phyloP scores from a whole-genome alignment of 805 yeast species.

The Sugiyamaella valdiviana region DNA sequence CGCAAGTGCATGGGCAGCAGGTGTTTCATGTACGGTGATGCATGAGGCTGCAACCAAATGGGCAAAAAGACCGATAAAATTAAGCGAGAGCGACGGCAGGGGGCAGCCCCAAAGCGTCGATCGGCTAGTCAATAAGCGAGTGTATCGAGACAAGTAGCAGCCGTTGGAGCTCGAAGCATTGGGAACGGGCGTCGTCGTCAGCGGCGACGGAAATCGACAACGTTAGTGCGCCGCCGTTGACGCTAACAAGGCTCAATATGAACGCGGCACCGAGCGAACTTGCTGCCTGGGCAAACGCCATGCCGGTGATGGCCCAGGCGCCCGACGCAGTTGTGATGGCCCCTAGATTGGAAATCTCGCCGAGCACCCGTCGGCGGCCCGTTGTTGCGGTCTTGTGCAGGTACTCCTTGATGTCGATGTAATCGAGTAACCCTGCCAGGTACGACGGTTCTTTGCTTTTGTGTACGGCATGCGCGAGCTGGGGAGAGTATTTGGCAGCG shows the following conservation, averaged over 20 bases:
- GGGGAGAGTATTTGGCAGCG: neutral
- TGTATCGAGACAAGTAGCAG: neutral
- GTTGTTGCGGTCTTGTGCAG: constrained; percentile 2
- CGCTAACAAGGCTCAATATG: constrained; percentile 11
- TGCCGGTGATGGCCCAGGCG: constrained; percentile 4
- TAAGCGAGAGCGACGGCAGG: neutral
- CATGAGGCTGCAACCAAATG: neutral
- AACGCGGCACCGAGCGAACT: constrained; percentile 13
- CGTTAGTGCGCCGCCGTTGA: constrained; percentile 10
- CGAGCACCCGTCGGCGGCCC: constrained; percentile 6
- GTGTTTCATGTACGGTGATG: neutral
- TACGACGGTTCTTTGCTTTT: constrained; percentile 1
- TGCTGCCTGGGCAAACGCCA: constrained; percentile 16
- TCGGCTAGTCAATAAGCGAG: neutral
- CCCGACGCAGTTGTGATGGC: neutral
- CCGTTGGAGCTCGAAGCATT: neutral
- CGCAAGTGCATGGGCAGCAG: neutral
- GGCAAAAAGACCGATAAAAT: no score
- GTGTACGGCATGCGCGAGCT: neutral
- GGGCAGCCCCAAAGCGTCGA: neutral
- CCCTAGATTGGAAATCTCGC: constrained; percentile 21
- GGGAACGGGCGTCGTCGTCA: constrained; percentile 6
- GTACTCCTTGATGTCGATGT: constrained; percentile 12
- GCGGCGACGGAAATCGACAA: constrained; percentile 12
- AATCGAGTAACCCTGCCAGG: constrained; percentile 10